Evolutionary conservation across 441 rosid genomes (phyloP), one percentile per base, ranked within the genome.

Genomic region (Biscutella laevigata): DNA sequence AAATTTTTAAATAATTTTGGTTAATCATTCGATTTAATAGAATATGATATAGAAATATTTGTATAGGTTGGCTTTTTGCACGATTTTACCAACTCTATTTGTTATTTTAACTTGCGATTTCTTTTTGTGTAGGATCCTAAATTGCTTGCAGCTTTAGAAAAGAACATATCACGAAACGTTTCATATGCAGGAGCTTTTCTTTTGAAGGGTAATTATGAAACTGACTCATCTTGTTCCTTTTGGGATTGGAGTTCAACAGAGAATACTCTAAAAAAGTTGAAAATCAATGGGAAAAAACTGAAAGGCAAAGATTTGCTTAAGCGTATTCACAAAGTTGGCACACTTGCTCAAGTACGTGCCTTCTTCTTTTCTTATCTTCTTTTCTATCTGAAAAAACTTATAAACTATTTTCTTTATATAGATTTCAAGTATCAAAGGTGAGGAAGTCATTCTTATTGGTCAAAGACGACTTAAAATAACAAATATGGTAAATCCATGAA

Each of bases 181-280:
- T 91, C 96, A n/a, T 91, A 85, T 64, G 89, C 87, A 3, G 95
- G 98, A 41, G 95, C 95, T 22, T 88, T 91, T 71, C 95, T 91
- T 75, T 75, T 91, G 39, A 88, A 83, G 77, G 96, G 88, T 67
- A 95, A 83, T 41, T 64, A 75, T 0, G 82, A 74, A 19, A 53
- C 78, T 62, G 94, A 85, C 70, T 63, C 83, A 48, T 72, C 64
- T 60, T 59, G 86, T 42, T n/a, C n/a, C n/a, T n/a, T n/a, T n/a
- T n/a, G n/a, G n/a, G n/a, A n/a, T n/a, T n/a, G n/a, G n/a, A 71
- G 82, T 53, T 72, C 83, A 38, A 41, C 83, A 17, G 98, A 83
- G 51, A 80, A 88, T 72, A 71, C 32, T 52, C 44, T 74, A 30
- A 50, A 68, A 49, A 84, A 80, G 6, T 67, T 88, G 38, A 85